Evolutionary conservation across 176 grass and related monocot species (phyloP), one percentile per base, ranked within the genome.

Genomic region (Aegilops longissima): DNA sequence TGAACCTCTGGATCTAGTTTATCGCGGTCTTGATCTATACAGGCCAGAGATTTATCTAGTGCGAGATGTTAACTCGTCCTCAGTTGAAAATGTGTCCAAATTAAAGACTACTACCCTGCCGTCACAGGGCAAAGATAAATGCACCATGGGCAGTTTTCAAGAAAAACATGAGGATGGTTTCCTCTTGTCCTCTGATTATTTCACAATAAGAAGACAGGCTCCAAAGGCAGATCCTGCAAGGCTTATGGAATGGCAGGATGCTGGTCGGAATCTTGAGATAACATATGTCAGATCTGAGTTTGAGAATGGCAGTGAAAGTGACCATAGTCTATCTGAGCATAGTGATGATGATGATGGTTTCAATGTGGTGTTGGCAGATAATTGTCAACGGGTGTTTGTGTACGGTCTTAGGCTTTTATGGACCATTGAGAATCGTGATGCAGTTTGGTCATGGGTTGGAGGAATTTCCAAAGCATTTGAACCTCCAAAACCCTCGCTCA

Each of bases 401-500:
- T 99, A 94, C 18, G 94, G 82, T 51, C 93, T 99, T 76, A 96
- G 90, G 87, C 90, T 99, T 77, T 86, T 99, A 62, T 99, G 97
- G 97, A 99, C 92, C 38, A 91, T 99, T 85, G 90, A 85, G 82
- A 96, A 99, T 56, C 84, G 97, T 77, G 87, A 93, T 76, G 97
- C 97, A 1, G 97, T 99, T 76, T 99, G 97, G 97, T 99, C 97
- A 38, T 99, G 94, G 94, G 97, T 94, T 80, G 97, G 97, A 86
- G 97, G 92, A 87, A 96, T 99, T 83, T 99, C 97, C 24, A 99
- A 99, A 92, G 97, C 92, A 61, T 99, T 99, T 85, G 94, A 99
- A 81, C 70, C 89, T 85, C 90, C 97, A 62, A 99, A 99, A 80
- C 97, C 97, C 59, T 99, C 97, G 86, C 97, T 99, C 97, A 9